These are phyloP conservation scores for Euphorbia peplus DNA, from an alignment of 345 rosid genomes.

Conservation along the genomic window DNA sequence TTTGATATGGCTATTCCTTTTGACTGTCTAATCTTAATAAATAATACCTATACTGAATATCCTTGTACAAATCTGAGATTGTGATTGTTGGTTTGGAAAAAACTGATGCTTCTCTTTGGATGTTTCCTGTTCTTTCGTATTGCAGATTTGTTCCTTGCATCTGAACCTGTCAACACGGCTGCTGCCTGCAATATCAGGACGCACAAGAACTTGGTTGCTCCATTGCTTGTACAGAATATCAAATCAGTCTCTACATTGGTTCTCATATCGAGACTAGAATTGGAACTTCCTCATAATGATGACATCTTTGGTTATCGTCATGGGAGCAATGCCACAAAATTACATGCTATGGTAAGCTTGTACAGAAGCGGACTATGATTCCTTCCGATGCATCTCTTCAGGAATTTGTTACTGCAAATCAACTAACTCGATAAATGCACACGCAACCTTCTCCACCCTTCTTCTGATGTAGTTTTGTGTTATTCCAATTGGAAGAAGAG, in stretches of 20 bases:
- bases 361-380: background rate
- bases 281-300: background rate
- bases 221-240: background rate
- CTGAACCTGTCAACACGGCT: slow-evolving; percentile 1
- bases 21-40: background rate
- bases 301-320: background rate
- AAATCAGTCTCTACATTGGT: background rate
- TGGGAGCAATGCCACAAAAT: background rate
- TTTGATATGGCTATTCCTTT: background rate
- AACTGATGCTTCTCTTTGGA: background rate
- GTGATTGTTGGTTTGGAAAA: background rate
- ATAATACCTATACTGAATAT: background rate
- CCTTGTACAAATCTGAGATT: background rate
- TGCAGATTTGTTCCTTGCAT: background rate
- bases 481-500: background rate
- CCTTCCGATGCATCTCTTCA: background rate
- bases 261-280: background rate
- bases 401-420: background rate
- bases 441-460: background rate
- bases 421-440: background rate
- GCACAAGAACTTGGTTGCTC: background rate
- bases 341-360: background rate
- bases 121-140: background rate
- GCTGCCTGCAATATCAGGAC: background rate
- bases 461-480: background rate